A percentile compares a stretch with the other conserved stretches of the same genome.
These are phyloP conservation scores for Arthrobotrys sinensis DNA, from an alignment of 2,329 filamentous ascomycete genomes.

Conservation along the genomic window DNA sequence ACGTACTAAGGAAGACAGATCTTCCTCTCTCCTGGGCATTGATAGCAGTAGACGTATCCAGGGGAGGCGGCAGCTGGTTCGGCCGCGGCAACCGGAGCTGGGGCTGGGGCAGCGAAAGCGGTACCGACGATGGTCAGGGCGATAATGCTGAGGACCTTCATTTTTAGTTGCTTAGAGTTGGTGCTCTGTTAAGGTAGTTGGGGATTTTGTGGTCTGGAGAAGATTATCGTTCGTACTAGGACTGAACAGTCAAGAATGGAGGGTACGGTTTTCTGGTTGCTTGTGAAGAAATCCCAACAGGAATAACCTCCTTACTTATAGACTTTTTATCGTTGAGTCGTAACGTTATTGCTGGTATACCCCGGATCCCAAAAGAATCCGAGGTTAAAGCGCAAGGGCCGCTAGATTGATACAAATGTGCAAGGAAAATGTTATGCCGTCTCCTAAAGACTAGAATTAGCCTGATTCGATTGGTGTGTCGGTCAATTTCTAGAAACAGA, in stretches of 20 bases:
- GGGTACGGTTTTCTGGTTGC: not conserved
- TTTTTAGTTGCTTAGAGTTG: conserved; percentile 16
- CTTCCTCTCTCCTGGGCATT: conserved; percentile 28
- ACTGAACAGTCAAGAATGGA: too few species aligned
- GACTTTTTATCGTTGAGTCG: not conserved
- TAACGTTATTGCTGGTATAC: conserved; percentile 30
- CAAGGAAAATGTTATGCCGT: conserved; percentile 3
- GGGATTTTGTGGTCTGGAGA: not conserved
- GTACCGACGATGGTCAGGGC: conserved; percentile 16
- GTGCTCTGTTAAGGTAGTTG: not conserved
- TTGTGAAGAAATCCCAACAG: not conserved
- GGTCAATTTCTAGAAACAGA: conserved; percentile 24
- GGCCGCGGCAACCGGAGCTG: conserved; percentile 36
- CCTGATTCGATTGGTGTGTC: conserved; percentile 21
- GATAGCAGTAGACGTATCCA: conserved; percentile 37
- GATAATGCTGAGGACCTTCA: conserved; percentile 39
- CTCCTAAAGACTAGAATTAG: conserved; percentile 30
- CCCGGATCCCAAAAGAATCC: conserved; percentile 3
- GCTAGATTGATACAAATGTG: conserved; percentile 1
- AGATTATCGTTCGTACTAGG: not conserved
- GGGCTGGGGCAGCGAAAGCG: conserved; percentile 28
- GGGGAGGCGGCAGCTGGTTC: conserved; percentile 18
- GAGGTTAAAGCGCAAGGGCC: conserved; percentile 12
- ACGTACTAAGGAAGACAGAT: conserved; percentile 46
- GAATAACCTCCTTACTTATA: conserved; percentile 19